Evolutionary conservation across 2,329 filamentous ascomycete species (phyloP), one percentile per base, ranked within the genome.

Genomic region (Sclerotinia borealis): DNA sequence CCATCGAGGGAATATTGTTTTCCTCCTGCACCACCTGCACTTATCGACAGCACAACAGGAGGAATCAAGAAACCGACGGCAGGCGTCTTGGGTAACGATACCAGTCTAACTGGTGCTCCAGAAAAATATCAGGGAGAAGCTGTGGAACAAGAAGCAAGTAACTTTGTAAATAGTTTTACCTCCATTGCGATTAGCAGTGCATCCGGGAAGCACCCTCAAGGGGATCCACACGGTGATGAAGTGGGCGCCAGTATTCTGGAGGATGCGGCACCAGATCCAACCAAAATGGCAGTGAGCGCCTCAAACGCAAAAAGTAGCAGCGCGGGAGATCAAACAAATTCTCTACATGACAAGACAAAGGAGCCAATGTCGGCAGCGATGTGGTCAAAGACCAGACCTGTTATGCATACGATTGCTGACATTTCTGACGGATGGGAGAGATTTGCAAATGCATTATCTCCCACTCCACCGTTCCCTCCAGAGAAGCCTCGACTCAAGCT

Each of bases 81-180:
- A 3, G 91, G 91, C 1, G 85, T 92, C 0, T 77, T 95, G 0
- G 91, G 89, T 0, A 92, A 88, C 25, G 83, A 87, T 34, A 89
- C 92, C 65, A 92, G 88, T 63, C 82, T 89, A 0, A 96, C 91
- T 0, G 92, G 91, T 1, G 91, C 91, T 0, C 88, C 91, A 0
- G 90, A 96, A 73, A 91, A 91, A 68, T 85, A 91, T 76, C 88
- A 91, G 72, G 91, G 92, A 31, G 91, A 95, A 73, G 90, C 90
- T 0, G 89, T 92, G 1, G 91, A 96, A 73, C 85, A 90, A 65
- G 91, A 96, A 74, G 92, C 92, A 1, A 88, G 84, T 69, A 93
- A 92, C 72, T 88, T 96, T 66, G 87, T 95, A 4, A 88, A 87
- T 61, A 84, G 87, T 39, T 86, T 95, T 59, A 85, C 87, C 10